phyloP scores from a whole-genome alignment of 345 rosid genomes.

The Schrenkiella parvula region DNA sequence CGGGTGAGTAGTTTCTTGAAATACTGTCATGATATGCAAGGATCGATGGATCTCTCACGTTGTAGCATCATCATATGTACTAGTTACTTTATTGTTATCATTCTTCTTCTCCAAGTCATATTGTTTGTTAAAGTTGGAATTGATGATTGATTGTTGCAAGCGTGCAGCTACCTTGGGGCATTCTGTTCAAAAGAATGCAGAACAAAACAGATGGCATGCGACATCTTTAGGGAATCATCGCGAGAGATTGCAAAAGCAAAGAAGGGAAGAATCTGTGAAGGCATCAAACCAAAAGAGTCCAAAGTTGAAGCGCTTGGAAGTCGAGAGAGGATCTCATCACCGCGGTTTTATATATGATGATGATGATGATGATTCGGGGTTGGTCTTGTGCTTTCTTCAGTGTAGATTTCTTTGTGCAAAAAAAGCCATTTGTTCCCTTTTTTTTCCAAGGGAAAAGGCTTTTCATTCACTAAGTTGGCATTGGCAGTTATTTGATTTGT shows the following conservation, averaged over 20 bases:
- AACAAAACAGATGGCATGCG: constrained; percentile 9
- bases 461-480: neutral
- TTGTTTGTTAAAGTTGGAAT: too few relatives aligned
- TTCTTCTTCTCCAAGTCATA: too few relatives aligned
- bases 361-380: neutral
- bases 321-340: neutral
- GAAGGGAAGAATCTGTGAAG: neutral
- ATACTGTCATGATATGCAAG: too few relatives aligned
- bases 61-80: too few relatives aligned
- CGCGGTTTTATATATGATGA: neutral
- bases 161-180: constrained; percentile 20
- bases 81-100: neutral
- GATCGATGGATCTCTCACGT: too few relatives aligned
- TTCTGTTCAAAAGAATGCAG: constrained; percentile 14
- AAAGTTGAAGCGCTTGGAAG: neutral
- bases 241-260: neutral
- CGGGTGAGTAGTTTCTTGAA: constrained; percentile 21
- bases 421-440: neutral
- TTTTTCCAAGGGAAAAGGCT: neutral
- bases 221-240: neutral
- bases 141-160: neutral
- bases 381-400: neutral
- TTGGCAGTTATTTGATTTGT: neutral
- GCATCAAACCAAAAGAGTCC: neutral
- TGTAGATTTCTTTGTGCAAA: neutral